Base-by-base conservation (phyloP, 768 basidiomycete species). In the Dioszegia crocea region DNA sequence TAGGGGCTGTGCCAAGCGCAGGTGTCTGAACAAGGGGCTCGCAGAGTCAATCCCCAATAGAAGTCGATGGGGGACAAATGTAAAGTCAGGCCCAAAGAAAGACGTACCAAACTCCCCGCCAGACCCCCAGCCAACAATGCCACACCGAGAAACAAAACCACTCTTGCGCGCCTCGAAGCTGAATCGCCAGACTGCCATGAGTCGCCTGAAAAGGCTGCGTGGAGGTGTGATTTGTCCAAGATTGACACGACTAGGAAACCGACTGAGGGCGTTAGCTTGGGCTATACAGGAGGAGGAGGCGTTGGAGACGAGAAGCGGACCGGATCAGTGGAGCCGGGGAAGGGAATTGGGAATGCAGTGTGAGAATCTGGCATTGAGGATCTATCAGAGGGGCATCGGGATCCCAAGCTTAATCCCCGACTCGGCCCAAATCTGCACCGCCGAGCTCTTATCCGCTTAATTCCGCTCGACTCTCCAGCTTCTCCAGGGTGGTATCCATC, bases 101-200 rank as follows among this genome's bases (percentile, higher is more conserved):
- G 33, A 84, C 92, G 68, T 71, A 97, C 93, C 74, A 96, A 84
- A 71, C 91, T 93, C 49, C 94, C 96, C n/a, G 94, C 96, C 44
- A 98, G 75, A 0, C 96, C 96, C 8, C 96, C 94, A 1, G 96
- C 96, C 91, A 99, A 92, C 45, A 98, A 76, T 0, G 94, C 92
- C 70, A 99, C 96, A 1, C 94, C 94, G 59, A 97, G 83, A 77
- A 99, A 99, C 61, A 98, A 76, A 71, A 94, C 85, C 64, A 96
- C 78, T 29, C 93, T 80, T 5, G 94, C 94, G 62, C 89, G 81
- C 91, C 91, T 96, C 16, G 96, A 91, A 2, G 90, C 88, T 0
- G 85, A 80, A 0, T 89, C 81, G 68, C 91, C 88, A 26, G 67
- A 62, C 26, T 76, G 76, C 71, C 73, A 78, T 27, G 65, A 56